phyloP scores from a whole-genome alignment of 1,284 basidiomycete species.

The Ustilago hordei region DNA sequence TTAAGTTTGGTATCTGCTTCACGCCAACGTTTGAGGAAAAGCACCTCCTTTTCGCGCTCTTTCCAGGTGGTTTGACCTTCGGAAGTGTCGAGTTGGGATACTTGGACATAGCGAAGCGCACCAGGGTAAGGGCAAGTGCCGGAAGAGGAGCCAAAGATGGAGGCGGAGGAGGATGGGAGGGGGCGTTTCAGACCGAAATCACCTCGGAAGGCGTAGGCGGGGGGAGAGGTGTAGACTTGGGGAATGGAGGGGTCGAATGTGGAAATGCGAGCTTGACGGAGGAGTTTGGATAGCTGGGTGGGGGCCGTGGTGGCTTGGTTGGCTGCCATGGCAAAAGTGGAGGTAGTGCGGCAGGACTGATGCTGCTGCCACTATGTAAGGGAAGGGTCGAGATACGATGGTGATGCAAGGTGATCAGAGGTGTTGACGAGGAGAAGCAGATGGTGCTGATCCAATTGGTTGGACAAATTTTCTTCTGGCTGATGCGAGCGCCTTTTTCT shows the following conservation, averaged over 20 bases:
- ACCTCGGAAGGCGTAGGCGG: constrained; percentile 59
- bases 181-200: constrained; percentile 66
- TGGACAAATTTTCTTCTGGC: not conserved
- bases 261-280: constrained; percentile 57
- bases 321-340: constrained; percentile 21
- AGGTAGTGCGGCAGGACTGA: not conserved
- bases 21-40: constrained; percentile 58
- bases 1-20: constrained; percentile 59
- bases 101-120: constrained; percentile 57
- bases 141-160: constrained; percentile 54
- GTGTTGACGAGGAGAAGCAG: not conserved
- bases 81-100: constrained; percentile 51
- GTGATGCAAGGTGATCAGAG: constrained; percentile 6
- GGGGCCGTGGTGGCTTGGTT: constrained; percentile 40
- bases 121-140: constrained; percentile 50
- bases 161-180: constrained; percentile 51
- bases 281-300: constrained; percentile 55
- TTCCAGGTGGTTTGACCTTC: constrained; percentile 62
- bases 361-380: not conserved
- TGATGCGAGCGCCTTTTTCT: constrained; percentile 14
- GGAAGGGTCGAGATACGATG: not conserved
- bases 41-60: constrained; percentile 57
- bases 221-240: constrained; percentile 63
- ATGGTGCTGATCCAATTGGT: not conserved
- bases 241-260: constrained; percentile 57